Evolutionary conservation across 805 yeast genomes (phyloP).

Genomic region (Alloascoidea hylecoeti): DNA sequence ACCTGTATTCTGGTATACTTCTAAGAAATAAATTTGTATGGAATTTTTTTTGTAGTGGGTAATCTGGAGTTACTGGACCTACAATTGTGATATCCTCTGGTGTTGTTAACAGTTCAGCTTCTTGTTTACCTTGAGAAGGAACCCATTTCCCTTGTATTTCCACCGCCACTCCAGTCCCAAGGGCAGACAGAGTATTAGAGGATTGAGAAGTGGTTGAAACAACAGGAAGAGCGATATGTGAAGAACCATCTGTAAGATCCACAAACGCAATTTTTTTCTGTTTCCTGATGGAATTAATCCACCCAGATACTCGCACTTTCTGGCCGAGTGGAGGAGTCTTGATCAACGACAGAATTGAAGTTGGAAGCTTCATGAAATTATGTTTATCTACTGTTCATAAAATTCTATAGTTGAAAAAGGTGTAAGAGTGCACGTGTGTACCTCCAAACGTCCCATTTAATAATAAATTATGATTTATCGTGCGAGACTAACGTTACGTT

Average conservation of each 20-base stretch:
- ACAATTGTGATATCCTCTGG: slow-evolving; percentile 24
- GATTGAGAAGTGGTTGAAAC: slow-evolving; percentile 18
- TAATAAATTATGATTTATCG: too few species aligned
- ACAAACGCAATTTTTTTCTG: slow-evolving; percentile 71
- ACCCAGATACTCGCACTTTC: slow-evolving; percentile 52
- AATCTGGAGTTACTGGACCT: slow-evolving; percentile 49
- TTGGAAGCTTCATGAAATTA: too few species aligned
- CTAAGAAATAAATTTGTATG: slow-evolving; percentile 58
- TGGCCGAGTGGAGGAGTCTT: too few species aligned
- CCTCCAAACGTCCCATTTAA: too few species aligned
- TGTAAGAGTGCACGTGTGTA: too few species aligned
- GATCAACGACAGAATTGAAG: too few species aligned
- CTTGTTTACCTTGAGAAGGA: slow-evolving; percentile 34
- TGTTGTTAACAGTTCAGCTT: slow-evolving; percentile 32
- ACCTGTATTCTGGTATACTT: slow-evolving; percentile 61
- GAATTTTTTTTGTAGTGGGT: slow-evolving; percentile 75
- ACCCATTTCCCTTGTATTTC: slow-evolving; percentile 27
- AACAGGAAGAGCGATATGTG: slow-evolving; percentile 37
- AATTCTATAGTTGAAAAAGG: too few species aligned
- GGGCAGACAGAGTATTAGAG: slow-evolving; percentile 14
- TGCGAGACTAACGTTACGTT: too few species aligned
- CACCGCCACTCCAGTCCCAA: slow-evolving; percentile 36
- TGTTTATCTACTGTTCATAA: too few species aligned
- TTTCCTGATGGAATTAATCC: slow-evolving; percentile 58
- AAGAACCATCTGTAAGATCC: slow-evolving; percentile 71